A percentile compares a stretch with the other conserved stretches of the same genome.
phyloP scores from a whole-genome alignment of 2,329 filamentous ascomycete genomes.

The Pseudogymnoascus sp. region DNA sequence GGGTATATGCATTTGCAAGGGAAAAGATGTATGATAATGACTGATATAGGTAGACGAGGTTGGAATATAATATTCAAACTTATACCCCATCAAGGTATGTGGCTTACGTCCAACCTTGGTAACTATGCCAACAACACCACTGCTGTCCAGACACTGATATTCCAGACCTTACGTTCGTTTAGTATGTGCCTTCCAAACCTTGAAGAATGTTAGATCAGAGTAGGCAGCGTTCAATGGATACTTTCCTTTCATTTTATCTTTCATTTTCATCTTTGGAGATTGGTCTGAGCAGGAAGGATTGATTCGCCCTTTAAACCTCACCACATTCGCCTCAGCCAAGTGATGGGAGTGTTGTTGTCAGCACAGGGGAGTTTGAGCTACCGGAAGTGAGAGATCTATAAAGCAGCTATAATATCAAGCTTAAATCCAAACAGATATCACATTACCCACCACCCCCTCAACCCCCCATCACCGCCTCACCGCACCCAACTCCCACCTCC shows the following conservation, averaged over 20 bases:
- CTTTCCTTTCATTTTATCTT: no score
- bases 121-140: not conserved
- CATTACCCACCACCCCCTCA: not conserved
- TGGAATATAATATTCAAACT: not conserved
- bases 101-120: not conserved
- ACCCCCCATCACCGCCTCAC: conserved; percentile 32
- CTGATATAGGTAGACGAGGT: not conserved
- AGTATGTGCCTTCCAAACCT: no score
- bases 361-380: not conserved
- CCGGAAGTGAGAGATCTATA: not conserved
- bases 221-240: no score
- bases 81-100: not conserved
- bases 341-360: no score
- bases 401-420: not conserved
- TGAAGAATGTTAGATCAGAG: no score
- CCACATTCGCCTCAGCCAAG: no score
- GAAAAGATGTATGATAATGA: not conserved
- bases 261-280: no score
- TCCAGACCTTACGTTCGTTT: no score
- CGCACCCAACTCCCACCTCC: conserved; percentile 56
- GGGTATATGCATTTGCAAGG: not conserved
- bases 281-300: no score
- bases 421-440: not conserved
- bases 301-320: no score
- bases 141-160: no score